Evolutionary conservation across 495 filamentous ascomycete species (phyloP).

Genomic region (Glonium stellatum): DNA sequence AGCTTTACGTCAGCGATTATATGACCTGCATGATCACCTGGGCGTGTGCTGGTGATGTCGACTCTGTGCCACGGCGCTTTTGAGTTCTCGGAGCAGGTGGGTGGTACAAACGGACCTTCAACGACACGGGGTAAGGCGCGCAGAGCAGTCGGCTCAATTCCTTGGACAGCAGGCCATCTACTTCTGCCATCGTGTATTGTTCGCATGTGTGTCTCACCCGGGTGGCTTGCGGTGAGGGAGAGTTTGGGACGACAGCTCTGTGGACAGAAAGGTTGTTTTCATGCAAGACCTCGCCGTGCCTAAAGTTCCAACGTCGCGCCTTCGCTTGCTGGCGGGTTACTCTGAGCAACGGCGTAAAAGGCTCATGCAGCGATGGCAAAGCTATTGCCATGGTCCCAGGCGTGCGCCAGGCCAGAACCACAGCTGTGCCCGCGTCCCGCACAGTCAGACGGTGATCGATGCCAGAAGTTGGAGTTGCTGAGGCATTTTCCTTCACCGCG

Average conservation of each 20-base stretch:
- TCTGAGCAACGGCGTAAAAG: neutral
- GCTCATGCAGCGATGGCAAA: neutral
- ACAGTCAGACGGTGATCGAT: neutral
- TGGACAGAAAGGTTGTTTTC: neutral
- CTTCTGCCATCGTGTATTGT: constrained; percentile 13
- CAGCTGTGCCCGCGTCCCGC: neutral
- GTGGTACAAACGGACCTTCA: constrained; percentile 10
- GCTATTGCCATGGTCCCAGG: neutral
- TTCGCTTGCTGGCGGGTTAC: neutral
- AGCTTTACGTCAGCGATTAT: constrained; percentile 16
- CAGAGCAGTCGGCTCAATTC: constrained; percentile 18
- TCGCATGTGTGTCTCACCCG: neutral
- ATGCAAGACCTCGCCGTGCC: neutral
- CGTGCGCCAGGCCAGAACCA: no score
- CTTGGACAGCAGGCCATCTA: constrained; percentile 8
- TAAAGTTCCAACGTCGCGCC: neutral
- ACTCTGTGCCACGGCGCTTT: neutral
- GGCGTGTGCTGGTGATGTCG: constrained; percentile 22
- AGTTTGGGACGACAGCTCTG: neutral
- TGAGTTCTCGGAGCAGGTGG: neutral
- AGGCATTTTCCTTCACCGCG: neutral
- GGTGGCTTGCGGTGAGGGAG: neutral
- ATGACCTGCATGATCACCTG: constrained; percentile 13
- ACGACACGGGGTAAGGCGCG: constrained; percentile 16
- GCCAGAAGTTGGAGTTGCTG: neutral